A percentile compares a stretch with the other conserved stretches of the same genome.
Evolutionary conservation across 2,329 filamentous ascomycete genomes (phyloP).

Genomic region (Colletotrichum incanum): DNA sequence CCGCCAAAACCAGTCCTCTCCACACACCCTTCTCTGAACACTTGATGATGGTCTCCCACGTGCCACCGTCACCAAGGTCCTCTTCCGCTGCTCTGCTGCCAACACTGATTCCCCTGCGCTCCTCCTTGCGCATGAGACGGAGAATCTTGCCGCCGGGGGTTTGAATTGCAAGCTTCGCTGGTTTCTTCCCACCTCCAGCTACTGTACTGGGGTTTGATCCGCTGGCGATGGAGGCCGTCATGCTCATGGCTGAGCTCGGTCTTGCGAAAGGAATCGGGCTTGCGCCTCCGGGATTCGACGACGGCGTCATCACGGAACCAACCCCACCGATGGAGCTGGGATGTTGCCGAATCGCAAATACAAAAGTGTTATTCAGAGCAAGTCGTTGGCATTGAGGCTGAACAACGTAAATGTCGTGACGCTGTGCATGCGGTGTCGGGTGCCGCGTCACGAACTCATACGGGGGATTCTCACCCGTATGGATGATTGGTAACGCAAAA

Average conservation of each 20-base stretch:
- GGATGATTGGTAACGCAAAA: slow-evolving; percentile 89
- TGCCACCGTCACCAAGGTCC: slow-evolving; percentile 77
- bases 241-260: slow-evolving; percentile 76
- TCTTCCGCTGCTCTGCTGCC: slow-evolving; percentile 66
- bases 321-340: slow-evolving; percentile 69
- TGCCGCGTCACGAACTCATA: slow-evolving; percentile 96
- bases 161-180: slow-evolving; percentile 95
- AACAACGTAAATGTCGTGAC: slow-evolving; percentile 96
- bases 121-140: slow-evolving; percentile 85
- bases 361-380: slow-evolving; percentile 96
- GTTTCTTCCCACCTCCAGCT: slow-evolving; percentile 78
- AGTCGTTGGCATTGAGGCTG: slow-evolving; percentile 93
- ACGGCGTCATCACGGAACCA: slow-evolving; percentile 59
- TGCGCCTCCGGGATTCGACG: slow-evolving; percentile 63
- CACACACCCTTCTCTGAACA: slow-evolving; percentile 86
- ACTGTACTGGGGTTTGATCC: slow-evolving; percentile 71
- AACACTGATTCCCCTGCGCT: slow-evolving; percentile 70
- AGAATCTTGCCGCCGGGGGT: slow-evolving; percentile 95
- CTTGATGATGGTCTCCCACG: slow-evolving; percentile 94
- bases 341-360: slow-evolving; percentile 96
- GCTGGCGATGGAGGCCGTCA: slow-evolving; percentile 71
- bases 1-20: slow-evolving; percentile 86
- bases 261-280: slow-evolving; percentile 75
- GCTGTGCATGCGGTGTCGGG: slow-evolving; percentile 96
- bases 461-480: slow-evolving; percentile 91